phyloP scores from a whole-genome alignment of 768 basidiomycete species.

The Candolleomyces efflorescens region DNA sequence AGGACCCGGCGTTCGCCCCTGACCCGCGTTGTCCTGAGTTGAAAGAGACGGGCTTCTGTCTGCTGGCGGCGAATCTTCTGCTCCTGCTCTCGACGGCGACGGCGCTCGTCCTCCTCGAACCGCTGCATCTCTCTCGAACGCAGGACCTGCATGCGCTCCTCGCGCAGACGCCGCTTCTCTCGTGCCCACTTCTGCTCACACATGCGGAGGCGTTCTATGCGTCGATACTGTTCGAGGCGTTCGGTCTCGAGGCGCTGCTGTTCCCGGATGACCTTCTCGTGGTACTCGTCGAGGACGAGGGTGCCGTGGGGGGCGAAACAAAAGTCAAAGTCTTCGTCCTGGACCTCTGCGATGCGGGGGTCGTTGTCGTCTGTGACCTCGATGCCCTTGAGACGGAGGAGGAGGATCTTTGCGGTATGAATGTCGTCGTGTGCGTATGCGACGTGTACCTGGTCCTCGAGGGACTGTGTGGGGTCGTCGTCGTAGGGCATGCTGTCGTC shows the following conservation, averaged over 20 bases:
- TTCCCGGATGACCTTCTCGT: constrained; percentile 33
- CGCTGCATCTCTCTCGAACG: constrained; percentile 26
- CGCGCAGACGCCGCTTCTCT: constrained; percentile 39
- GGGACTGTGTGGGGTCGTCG: constrained; percentile 41
- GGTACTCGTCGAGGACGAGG: constrained; percentile 37
- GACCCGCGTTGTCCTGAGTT: neutral
- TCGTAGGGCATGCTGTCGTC: constrained; percentile 28
- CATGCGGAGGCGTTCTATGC: constrained; percentile 37
- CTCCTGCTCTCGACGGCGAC: constrained; percentile 24
- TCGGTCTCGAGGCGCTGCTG: constrained; percentile 34
- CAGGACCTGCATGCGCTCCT: constrained; percentile 31
- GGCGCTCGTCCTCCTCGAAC: constrained; percentile 21
- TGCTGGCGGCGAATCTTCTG: constrained; percentile 22
- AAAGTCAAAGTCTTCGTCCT: constrained; percentile 47
- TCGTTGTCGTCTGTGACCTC: constrained; percentile 56
- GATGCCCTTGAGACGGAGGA: constrained; percentile 60
- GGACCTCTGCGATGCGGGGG: constrained; percentile 59
- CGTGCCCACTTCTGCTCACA: constrained; percentile 48
- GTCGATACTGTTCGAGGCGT: constrained; percentile 28
- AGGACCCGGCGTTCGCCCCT: constrained; percentile 15
- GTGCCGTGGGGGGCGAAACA: constrained; percentile 41
- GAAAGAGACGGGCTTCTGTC: neutral
- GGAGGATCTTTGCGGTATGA: constrained; percentile 58
- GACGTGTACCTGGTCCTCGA: constrained; percentile 62
- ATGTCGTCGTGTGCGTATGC: constrained; percentile 68